Evolutionary conservation across 176 grass and related monocot genomes (phyloP), one percentile per base, ranked within the genome.

Genomic region (Musa itinerans): DNA sequence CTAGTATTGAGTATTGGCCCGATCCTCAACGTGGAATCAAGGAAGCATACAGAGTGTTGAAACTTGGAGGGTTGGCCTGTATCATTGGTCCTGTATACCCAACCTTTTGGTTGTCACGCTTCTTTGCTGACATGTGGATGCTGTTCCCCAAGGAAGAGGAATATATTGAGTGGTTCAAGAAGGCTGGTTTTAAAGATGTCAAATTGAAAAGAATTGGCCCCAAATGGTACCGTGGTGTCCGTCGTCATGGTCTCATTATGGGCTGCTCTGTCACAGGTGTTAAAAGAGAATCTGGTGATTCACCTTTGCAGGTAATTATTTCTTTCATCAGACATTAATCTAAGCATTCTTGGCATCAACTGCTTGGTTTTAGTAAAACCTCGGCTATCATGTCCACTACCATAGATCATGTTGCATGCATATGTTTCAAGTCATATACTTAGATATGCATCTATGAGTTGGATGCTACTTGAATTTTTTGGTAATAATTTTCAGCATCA

Each of bases 101-200:
- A 0, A 95, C 96, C 54, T 99, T 99, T 58, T 99, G 91, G 91
- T 77, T 99, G 13, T 92, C 96, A 1, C 89, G 88, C 76, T 95
- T 95, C 74, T 99, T 95, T 3, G 86, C 96, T 2, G 96, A 99
- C 58, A 84, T 99, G 96, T 99, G 96, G 96, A 99, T 99, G 96
- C 83, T 99, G 50, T 95, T 99, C 8, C 96, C 96, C 10, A 92
- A 91, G 81, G 95, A 99, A 78, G 95, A 99, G 66, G 95, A 99
- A 83, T 99, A 99, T 55, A 89, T 99, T 0, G 91, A 99, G 15
- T 99, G 96, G 96, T 99, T 99, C 83, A 83, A 79, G 22, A 87
- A 84, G 81, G 96, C 96, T 3, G 96, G 96, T 43, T 99, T 99
- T 78, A 83, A 89, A 79, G 96, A 99, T 65, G 86, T 99, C 25